A percentile compares a stretch with the other conserved stretches of the same genome.
Conservation (phyloP, 2,329 filamentous ascomycete species). For the Neopestalotiopsis sp. region DNA sequence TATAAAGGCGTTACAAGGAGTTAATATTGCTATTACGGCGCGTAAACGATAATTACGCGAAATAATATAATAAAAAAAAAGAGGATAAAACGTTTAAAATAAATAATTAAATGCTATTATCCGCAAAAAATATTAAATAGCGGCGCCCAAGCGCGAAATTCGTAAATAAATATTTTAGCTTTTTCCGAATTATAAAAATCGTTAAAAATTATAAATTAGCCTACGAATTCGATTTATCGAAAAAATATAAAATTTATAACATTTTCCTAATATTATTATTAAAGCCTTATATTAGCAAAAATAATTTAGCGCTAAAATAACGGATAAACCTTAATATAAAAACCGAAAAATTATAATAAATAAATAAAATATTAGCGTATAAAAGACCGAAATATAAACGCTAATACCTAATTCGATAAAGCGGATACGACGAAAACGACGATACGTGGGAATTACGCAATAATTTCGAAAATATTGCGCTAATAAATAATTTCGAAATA, state of each 20-base stretch:
- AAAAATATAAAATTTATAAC: slow-evolving; percentile 5
- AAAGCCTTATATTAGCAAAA: background rate
- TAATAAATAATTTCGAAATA: background rate
- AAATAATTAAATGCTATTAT: background rate
- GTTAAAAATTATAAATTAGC: background rate
- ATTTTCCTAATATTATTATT: background rate
- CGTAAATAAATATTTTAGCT: background rate
- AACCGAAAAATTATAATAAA: background rate
- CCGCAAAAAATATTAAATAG: background rate
- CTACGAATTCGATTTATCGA: background rate
- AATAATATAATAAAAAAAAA: slow-evolving; percentile 7
- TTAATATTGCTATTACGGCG: background rate
- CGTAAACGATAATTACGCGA: background rate
- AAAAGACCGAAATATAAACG: background rate
- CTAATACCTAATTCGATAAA: background rate
- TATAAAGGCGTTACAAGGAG: background rate
- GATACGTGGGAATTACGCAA: background rate
- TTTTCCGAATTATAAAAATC: background rate
- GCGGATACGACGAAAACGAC: background rate
- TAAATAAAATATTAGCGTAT: background rate
- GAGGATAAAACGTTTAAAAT: background rate
- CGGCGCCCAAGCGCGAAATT: background rate
- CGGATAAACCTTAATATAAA: background rate
- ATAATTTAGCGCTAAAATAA: background rate
- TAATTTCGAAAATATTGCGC: background rate